Evolutionary conservation across 495 filamentous ascomycete species (phyloP).

Genomic region (Penicillium samsonianum): DNA sequence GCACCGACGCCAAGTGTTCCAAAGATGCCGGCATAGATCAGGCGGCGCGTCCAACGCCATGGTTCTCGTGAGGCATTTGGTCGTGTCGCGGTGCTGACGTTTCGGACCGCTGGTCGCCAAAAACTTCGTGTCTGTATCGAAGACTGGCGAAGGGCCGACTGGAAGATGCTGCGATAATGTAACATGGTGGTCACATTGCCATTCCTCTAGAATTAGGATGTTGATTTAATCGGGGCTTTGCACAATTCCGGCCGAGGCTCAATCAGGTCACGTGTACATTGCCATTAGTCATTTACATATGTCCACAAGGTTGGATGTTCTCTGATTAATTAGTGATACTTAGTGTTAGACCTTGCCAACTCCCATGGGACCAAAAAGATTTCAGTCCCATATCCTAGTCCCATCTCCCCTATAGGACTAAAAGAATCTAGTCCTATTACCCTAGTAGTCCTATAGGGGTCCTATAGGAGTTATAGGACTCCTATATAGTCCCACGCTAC

Average conservation of each 20-base stretch:
- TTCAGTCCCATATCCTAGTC: no score
- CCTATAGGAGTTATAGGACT: no score
- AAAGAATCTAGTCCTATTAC: no score
- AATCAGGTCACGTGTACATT: slow-evolving; percentile 20
- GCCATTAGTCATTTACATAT: not conserved
- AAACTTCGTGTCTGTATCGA: slow-evolving; percentile 8
- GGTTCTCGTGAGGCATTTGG: slow-evolving; percentile 21
- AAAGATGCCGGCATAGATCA: slow-evolving; percentile 41
- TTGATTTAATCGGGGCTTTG: slow-evolving; percentile 5
- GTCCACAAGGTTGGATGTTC: no score
- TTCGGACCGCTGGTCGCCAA: slow-evolving; percentile 21
- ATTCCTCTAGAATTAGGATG: not conserved
- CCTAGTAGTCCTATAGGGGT: no score
- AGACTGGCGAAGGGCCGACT: slow-evolving; percentile 22
- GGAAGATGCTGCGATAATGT: slow-evolving; percentile 30
- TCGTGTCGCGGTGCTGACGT: slow-evolving; percentile 23
- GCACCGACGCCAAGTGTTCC: slow-evolving; percentile 32
- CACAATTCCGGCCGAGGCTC: slow-evolving; percentile 14
- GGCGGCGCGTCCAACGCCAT: slow-evolving; percentile 42
- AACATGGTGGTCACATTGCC: slow-evolving; percentile 37
- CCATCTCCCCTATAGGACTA: no score
- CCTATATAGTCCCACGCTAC: no score
- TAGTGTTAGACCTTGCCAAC: no score
- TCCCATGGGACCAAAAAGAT: no score
- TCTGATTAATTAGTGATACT: no score